These are phyloP conservation scores for Crithidia bombi DNA, from an alignment of 208 protist genomes.

Conservation along the genomic window DNA sequence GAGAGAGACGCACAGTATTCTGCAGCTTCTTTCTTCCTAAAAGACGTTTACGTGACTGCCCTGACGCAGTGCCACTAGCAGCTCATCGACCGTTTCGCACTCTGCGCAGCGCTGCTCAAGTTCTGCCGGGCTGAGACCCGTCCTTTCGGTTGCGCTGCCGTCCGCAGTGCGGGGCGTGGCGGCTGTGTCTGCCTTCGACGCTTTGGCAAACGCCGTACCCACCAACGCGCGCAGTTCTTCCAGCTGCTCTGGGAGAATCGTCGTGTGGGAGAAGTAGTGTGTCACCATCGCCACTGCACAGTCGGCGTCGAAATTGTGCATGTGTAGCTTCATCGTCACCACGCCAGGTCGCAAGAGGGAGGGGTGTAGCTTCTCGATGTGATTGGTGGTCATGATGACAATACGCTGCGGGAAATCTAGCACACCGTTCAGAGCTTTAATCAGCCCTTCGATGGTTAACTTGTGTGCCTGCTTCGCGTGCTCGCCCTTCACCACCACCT, in stretches of 20 bases:
- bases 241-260: conserved; percentile 17
- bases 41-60: conserved; percentile 66
- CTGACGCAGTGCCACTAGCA: conserved; percentile 56
- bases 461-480: background rate
- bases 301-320: conserved; percentile 78
- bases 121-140: conserved; percentile 77
- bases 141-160: conserved; percentile 8
- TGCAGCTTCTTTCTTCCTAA: conserved; percentile 30
- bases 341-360: conserved; percentile 88
- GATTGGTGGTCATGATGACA: conserved; percentile 95
- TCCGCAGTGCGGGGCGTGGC: background rate
- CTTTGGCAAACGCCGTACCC: conserved; percentile 8
- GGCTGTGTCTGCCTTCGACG: conserved; percentile 27
- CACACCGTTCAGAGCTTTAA: conserved; percentile 94
- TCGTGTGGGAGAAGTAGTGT: conserved; percentile 71
- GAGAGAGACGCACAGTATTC: no score
- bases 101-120: conserved; percentile 90
- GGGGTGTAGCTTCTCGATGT: conserved; percentile 88
- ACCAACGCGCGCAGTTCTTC: conserved; percentile 30
- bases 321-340: conserved; percentile 90
- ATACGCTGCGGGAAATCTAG: conserved; percentile 88
- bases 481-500: conserved; percentile 36
- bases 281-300: conserved; percentile 77
- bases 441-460: conserved; percentile 82
- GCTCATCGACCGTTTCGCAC: conserved; percentile 71